phyloP scores from a whole-genome alignment of 2,329 filamentous ascomycete species.

The Cladophialophora yegresii region DNA sequence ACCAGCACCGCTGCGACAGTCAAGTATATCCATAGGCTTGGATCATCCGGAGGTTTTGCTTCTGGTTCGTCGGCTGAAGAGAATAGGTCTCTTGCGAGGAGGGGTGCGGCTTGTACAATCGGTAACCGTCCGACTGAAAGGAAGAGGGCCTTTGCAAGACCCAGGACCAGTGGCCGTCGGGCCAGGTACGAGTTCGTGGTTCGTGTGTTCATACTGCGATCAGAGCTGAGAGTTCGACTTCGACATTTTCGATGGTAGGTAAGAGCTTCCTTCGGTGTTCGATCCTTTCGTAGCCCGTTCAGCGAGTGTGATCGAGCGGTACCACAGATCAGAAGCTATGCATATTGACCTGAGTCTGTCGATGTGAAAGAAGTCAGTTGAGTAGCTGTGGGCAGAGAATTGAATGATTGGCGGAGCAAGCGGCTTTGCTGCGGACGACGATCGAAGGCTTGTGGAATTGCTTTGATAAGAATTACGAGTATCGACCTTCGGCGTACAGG shows the following conservation, averaged over 20 bases:
- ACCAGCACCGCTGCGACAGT: slow-evolving; percentile 78
- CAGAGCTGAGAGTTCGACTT: not conserved
- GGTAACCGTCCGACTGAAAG: slow-evolving; percentile 45
- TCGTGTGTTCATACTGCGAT: slow-evolving; percentile 22
- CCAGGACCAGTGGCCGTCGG: slow-evolving; percentile 45
- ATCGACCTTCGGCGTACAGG: not conserved
- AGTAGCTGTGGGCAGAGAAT: not conserved
- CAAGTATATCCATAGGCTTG: slow-evolving; percentile 77
- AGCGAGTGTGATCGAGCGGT: not conserved
- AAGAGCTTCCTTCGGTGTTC: not conserved
- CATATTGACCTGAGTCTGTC: not conserved
- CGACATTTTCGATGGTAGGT: slow-evolving; percentile 19
- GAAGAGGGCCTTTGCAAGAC: slow-evolving; percentile 47
- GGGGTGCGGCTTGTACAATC: slow-evolving; percentile 44
- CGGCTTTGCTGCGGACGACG: not conserved
- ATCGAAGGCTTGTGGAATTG: not conserved
- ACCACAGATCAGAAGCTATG: not conserved
- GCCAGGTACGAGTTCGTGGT: slow-evolving; percentile 39
- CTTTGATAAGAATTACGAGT: not conserved
- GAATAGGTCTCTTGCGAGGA: slow-evolving; percentile 30
- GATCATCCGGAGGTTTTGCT: slow-evolving; percentile 59
- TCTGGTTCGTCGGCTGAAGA: slow-evolving; percentile 42
- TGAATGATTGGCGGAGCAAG: not conserved
- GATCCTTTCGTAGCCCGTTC: not conserved
- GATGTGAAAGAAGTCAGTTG: not conserved